Evolutionary conservation across 805 yeast genomes (phyloP).

Genomic region (Sugiyamaella americana): DNA sequence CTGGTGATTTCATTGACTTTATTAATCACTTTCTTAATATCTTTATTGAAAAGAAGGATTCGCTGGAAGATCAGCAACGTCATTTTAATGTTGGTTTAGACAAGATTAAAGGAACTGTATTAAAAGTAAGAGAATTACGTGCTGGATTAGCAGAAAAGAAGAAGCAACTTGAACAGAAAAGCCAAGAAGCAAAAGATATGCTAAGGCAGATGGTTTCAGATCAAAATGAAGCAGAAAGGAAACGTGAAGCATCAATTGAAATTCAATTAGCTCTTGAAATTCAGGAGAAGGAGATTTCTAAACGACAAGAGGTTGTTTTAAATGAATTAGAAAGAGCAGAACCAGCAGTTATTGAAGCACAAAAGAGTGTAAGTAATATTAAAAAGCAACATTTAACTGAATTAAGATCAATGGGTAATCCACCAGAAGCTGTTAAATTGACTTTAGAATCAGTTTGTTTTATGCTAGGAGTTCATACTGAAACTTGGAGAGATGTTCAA

Average conservation of each 20-base stretch:
- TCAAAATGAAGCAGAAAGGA: conserved; percentile 89
- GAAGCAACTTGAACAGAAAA: conserved; percentile 46
- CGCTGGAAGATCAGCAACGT: conserved; percentile 59
- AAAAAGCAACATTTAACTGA: conserved; percentile 90
- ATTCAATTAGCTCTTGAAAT: conserved; percentile 62
- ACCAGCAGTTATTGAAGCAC: conserved; percentile 81
- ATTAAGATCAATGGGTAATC: conserved; percentile 79
- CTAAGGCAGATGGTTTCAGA: conserved; percentile 70
- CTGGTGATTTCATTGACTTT: conserved; percentile 52
- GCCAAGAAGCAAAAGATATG: conserved; percentile 62
- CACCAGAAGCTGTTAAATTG: conserved; percentile 80
- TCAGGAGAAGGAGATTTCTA: conserved; percentile 57
- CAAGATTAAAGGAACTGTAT: conserved; percentile 66
- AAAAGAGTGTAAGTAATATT: conserved; percentile 82
- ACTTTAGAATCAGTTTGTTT: conserved; percentile 85
- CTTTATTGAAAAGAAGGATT: conserved; percentile 40
- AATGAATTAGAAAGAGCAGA: conserved; percentile 68
- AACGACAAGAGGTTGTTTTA: conserved; percentile 49
- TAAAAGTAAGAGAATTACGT: conserved; percentile 60
- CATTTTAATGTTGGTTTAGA: conserved; percentile 72
- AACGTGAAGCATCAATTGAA: conserved; percentile 74
- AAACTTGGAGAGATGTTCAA: conserved; percentile 77
- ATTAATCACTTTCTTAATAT: conserved; percentile 40
- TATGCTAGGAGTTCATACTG: conserved; percentile 63
- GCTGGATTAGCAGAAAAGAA: conserved; percentile 49